Evolutionary conservation across 2,329 filamentous ascomycete genomes (phyloP).

Genomic region (Colletotrichum sp.): DNA sequence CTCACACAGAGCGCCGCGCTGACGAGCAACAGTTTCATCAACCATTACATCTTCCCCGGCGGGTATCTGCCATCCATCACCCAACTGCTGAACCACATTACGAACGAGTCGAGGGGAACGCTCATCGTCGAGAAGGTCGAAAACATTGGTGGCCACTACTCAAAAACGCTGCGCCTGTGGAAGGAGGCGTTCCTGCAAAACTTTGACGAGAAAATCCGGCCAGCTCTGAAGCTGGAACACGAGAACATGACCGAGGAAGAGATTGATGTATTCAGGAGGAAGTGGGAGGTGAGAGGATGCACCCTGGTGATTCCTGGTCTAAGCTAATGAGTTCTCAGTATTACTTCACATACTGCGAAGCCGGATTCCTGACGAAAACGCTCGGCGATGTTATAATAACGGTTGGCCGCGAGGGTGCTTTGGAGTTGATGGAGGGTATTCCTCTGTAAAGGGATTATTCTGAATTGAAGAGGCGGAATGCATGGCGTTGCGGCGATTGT

Average conservation of each 20-base stretch:
- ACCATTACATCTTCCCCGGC: slow-evolving; percentile 81
- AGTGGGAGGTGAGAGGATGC: slow-evolving; percentile 65
- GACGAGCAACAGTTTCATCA: slow-evolving; percentile 62
- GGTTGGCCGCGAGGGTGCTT: slow-evolving; percentile 67
- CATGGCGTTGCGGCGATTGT: not conserved
- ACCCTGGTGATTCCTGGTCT: not conserved
- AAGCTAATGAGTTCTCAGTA: slow-evolving; percentile 50
- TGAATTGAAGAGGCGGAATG: not conserved
- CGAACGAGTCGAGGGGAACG: slow-evolving; percentile 62
- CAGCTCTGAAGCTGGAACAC: slow-evolving; percentile 64
- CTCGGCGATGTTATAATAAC: slow-evolving; percentile 77
- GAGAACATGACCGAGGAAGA: slow-evolving; percentile 64
- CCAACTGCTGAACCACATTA: slow-evolving; percentile 64
- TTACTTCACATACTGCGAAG: slow-evolving; percentile 79
- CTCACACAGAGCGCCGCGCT: not conserved
- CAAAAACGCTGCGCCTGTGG: slow-evolving; percentile 73
- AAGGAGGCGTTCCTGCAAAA: slow-evolving; percentile 67
- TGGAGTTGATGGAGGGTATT: slow-evolving; percentile 74
- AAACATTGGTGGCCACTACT: slow-evolving; percentile 78
- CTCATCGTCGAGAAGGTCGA: slow-evolving; percentile 71
- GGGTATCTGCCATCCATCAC: slow-evolving; percentile 69
- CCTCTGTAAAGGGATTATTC: slow-evolving; percentile 53
- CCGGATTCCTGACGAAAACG: slow-evolving; percentile 74
- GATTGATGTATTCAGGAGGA: slow-evolving; percentile 70
- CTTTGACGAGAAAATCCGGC: slow-evolving; percentile 65